Evolutionary conservation across 2,329 filamentous ascomycete genomes (phyloP), one percentile per base, ranked within the genome.

Genomic region (Helicocarpus griseus): DNA sequence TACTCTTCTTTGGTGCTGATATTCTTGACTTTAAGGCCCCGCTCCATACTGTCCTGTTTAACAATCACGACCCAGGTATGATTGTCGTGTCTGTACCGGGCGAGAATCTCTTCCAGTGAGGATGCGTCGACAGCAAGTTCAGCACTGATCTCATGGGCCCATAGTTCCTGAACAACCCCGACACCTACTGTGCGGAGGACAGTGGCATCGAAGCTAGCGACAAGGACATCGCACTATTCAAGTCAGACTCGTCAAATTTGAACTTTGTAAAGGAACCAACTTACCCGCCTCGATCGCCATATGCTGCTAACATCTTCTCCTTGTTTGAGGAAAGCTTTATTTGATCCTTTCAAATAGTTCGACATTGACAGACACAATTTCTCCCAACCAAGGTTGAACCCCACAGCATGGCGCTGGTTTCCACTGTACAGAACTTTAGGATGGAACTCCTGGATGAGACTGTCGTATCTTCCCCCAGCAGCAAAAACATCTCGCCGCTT

Each of bases 381-480:
- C 61, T 96, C 90, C 82, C 90, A 94, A 22, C 87, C 87, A 38
- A 97, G 73, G 62, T 89, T 94, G 64, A 97, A 91, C 1, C 94
- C 93, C 9, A 97, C 93, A 4, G 89, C 91, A 63, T 94, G 88
- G 19, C 82, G 81, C 60, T 84, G 82, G 51, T 80, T 76, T 40
- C 79, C 74, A 52, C 78, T 79, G 22, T 76, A 77, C 38, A 81
- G 76, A 39, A 82, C 79, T 56, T 82, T 85, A 4, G 87, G 86
- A 7, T 84, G 80, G 62, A 94, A 87, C 54, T 94, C 87, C 64
- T 83, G 83, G 57, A 98, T 91, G 19, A 98, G 73, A 45, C 82
- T 82, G 65, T 98, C 94, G 65, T 98, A 98, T 46, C 93, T 82
- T 2, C 93, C 93, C 48, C 94, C 93, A 29, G 90, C 93, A 5